Conservation (phyloP, 306 rosid genomes). For the Medicago ruthenica region DNA sequence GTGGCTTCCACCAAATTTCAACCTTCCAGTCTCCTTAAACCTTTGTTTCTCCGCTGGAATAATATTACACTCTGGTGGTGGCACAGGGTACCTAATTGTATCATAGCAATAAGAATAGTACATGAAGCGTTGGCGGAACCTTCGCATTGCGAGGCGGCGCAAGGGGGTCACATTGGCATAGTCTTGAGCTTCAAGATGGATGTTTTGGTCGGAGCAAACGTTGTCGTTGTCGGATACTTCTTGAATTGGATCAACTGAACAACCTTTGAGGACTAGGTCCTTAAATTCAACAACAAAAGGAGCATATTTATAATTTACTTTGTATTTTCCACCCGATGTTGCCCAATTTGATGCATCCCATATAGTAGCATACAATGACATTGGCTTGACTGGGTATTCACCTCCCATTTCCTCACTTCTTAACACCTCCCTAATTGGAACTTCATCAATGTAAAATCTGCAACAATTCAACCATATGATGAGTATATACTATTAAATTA, state of each 20-base stretch:
- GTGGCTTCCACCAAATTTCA: conserved; percentile 86
- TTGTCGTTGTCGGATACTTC: conserved; percentile 39
- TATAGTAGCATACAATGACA: conserved; percentile 83
- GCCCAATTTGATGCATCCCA: conserved; percentile 99
- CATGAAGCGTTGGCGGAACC: conserved; percentile 76
- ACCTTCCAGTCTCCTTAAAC: conserved; percentile 76
- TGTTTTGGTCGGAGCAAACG: conserved; percentile 45
- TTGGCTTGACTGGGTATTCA: conserved; percentile 91
- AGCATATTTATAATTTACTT: conserved; percentile 82
- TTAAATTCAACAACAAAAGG: conserved; percentile 85
- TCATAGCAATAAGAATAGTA: conserved; percentile 93
- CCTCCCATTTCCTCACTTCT: conserved; percentile 77
- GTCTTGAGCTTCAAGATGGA: conserved; percentile 54
- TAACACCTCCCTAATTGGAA: conserved; percentile 81
- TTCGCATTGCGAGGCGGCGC: conserved; percentile 66
- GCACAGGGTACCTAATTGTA: conserved; percentile 58
- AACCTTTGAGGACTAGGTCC: conserved; percentile 84
- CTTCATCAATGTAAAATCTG: conserved; percentile 95
- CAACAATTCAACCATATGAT: conserved; percentile 10
- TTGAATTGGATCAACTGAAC: conserved; percentile 68
- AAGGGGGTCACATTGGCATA: conserved; percentile 51
- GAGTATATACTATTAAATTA: not conserved
- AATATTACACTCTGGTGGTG: conserved; percentile 75
- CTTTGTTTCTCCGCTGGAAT: conserved; percentile 55
- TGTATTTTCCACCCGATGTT: conserved; percentile 81